Conservation (phyloP, 345 rosid species). For the Bruguiera parviflora region DNA sequence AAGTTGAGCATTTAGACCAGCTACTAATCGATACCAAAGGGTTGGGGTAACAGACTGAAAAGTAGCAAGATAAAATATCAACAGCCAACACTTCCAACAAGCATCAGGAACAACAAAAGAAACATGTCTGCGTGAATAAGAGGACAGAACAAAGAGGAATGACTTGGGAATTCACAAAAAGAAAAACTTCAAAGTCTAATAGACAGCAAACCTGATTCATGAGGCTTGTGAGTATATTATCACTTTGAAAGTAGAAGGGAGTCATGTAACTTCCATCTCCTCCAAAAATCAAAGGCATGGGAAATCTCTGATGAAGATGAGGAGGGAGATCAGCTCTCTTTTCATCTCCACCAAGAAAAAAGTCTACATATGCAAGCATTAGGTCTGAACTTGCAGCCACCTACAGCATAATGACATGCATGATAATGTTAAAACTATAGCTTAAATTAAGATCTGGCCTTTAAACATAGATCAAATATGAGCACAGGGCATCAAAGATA, state of each 20-base stretch:
- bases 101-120: background rate
- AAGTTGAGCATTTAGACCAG: constrained; percentile 88
- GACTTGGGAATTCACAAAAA: constrained; percentile 6
- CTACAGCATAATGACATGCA: constrained; percentile 32
- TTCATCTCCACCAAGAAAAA: constrained; percentile 94
- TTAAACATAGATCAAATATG: background rate
- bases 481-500: no score
- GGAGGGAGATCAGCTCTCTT: constrained; percentile 87
- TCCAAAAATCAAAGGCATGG: constrained; percentile 72
- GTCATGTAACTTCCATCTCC: constrained; percentile 96
- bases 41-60: constrained; percentile 80
- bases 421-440: background rate
- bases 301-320: constrained; percentile 66
- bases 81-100: background rate
- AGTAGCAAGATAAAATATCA: constrained; percentile 13
- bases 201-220: constrained; percentile 65
- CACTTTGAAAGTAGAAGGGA: constrained; percentile 77
- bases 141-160: background rate
- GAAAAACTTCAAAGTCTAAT: background rate
- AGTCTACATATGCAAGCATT: constrained; percentile 83
- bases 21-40: constrained; percentile 86
- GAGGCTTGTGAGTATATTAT: constrained; percentile 79
- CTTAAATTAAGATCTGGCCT: background rate
- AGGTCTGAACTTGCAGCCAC: constrained; percentile 82
- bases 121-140: background rate